These are phyloP conservation scores for Fraxinus excelsior DNA, from an alignment of 257 asterid genomes.

Conservation along the genomic window DNA sequence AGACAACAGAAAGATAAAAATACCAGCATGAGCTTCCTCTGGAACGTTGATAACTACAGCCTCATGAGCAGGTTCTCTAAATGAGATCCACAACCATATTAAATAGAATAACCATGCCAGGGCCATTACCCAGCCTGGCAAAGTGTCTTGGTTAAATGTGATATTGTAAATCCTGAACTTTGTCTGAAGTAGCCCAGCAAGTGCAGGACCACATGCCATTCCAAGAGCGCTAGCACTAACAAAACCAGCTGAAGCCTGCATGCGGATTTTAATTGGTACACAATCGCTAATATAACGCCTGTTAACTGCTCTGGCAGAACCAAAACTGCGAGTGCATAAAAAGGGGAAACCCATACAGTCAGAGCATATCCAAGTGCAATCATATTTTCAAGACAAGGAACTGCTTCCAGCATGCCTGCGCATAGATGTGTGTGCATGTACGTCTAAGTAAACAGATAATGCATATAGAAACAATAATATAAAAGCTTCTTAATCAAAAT, in stretches of 20 bases:
- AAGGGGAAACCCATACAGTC: constrained; percentile 17
- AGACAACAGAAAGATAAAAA: constrained; percentile 5
- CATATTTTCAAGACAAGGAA: constrained; percentile 7
- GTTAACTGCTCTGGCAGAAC: constrained; percentile 98
- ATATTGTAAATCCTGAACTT: constrained; percentile 62
- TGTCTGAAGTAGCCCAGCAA: constrained; percentile 83
- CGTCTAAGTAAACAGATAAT: neutral
- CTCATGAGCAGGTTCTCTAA: constrained; percentile 74
- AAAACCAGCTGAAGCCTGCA: constrained; percentile 99
- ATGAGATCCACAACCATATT: constrained; percentile 86
- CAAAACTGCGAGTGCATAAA: constrained; percentile 60
- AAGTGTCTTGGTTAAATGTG: constrained; percentile 79
- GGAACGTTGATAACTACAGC: constrained; percentile 38
- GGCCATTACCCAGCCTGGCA: constrained; percentile 99
- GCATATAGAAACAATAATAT: neutral
- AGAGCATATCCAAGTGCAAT: constrained; percentile 25
- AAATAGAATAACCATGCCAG: constrained; percentile 76
- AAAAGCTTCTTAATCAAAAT: neutral
- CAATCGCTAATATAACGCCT: constrained; percentile 95
- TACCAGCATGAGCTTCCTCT: constrained; percentile 61
- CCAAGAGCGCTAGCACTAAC: constrained; percentile 99
- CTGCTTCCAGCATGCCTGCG: constrained; percentile 7
- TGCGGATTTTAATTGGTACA: constrained; percentile 84
- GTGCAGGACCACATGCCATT: constrained; percentile 99
- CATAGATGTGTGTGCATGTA: neutral